phyloP scores from a whole-genome alignment of 768 basidiomycete species.

The Leccinum longicurvipes region DNA sequence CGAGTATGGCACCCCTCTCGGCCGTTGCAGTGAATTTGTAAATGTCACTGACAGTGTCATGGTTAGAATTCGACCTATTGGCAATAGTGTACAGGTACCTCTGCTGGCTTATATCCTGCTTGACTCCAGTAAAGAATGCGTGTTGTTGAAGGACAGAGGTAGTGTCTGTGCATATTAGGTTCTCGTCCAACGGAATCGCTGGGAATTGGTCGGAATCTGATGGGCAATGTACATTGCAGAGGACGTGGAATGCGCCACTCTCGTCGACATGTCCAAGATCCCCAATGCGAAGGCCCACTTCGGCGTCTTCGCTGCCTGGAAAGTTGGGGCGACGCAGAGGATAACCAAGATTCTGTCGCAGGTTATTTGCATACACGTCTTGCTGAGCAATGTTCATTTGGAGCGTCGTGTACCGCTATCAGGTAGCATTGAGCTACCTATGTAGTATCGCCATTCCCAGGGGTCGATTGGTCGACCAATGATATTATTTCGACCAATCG shows the following conservation, averaged over 20 bases:
- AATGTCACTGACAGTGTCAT: neutral
- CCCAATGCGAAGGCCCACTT: constrained; percentile 30
- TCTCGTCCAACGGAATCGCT: neutral
- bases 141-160: no score
- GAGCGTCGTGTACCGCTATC: no score
- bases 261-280: constrained; percentile 32
- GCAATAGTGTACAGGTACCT: no score
- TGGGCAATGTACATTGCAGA: constrained; percentile 28
- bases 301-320: constrained; percentile 18
- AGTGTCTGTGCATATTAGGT: neutral
- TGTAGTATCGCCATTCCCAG: no score
- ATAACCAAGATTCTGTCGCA: constrained; percentile 20
- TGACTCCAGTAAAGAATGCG: no score
- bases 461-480: no score
- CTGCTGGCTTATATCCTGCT: no score
- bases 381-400: neutral
- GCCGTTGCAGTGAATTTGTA: neutral
- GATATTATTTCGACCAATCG: no score
- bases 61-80: neutral
- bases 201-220: neutral
- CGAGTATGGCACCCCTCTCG: constrained; percentile 1
- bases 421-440: no score
- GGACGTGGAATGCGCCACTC: constrained; percentile 26
- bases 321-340: constrained; percentile 31
- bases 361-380: constrained; percentile 10